Evolutionary conservation across 768 basidiomycete species (phyloP), one percentile per base, ranked within the genome.

Genomic region (Nidula microcarpa): DNA sequence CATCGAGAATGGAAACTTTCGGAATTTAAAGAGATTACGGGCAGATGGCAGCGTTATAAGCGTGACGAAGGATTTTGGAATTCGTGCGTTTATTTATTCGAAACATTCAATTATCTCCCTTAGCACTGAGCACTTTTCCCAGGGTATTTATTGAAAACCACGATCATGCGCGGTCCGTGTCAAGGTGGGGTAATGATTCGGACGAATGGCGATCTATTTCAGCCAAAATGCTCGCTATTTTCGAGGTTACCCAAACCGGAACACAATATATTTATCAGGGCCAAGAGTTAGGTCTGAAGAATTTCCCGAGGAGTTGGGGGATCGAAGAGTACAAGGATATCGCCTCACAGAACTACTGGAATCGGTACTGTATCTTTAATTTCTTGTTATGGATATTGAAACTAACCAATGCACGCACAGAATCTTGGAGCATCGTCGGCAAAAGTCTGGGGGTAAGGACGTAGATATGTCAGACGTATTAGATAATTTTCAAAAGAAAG

Each of bases 201-300:
- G 72, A 74, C 0, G 67, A 76, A 55, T 84, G 83, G 76, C 79
- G 88, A 4, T 65, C 73, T 0, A 63, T 75, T 13, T 84, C 82
- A 5, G 84, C 82, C 4, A 89, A 89, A 65, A 68, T 90, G 66
- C 65, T 90, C 16, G 78, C 83, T 1, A 71, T 86, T 51, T 65
- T 88, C 35, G 77, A 89, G 56, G 70, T 79, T 35, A 78, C 82
- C 1, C 82, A 85, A 41, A 70, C 75, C 6, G 88, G 89, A 5
- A 88, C 88, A 16, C 67, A 84, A 55, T 91, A 84, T 63, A 72
- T 91, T 9, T 91, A 84, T 62, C 86, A 91, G 68, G 89, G 87
- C 5, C 75, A 90, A 64, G 90, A 91, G 61, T 74, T 91, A 0
- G 88, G 82, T 0, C 68, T 86, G 64, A 80, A 75, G 65, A 86